phyloP scores from a whole-genome alignment of 2,329 filamentous ascomycete genomes.

The Penicillium sp. region DNA sequence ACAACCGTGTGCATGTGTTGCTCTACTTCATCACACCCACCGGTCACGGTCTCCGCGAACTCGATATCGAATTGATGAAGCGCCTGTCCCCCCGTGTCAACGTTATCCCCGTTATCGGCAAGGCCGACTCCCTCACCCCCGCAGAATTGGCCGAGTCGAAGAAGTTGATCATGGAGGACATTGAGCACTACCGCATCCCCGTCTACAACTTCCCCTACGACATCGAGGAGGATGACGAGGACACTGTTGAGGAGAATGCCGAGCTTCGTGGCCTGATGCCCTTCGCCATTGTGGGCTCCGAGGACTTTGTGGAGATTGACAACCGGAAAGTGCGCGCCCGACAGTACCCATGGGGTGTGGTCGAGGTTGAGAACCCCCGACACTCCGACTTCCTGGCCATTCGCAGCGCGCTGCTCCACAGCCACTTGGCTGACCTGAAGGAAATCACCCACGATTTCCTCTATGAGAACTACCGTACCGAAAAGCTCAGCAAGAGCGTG shows the following conservation, averaged over 20 bases:
- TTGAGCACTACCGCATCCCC: constrained; percentile 98
- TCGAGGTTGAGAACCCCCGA: constrained; percentile 98
- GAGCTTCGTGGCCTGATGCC: constrained; percentile 97
- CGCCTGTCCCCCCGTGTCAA: constrained; percentile 97
- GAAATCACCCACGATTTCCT: constrained; percentile 99
- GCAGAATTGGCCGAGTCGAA: constrained; percentile 97
- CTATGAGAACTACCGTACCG: constrained; percentile 99
- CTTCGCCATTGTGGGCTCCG: constrained; percentile 96
- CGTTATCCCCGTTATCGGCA: constrained; percentile 97
- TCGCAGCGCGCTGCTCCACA: constrained; percentile 93
- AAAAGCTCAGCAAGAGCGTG: constrained; percentile 99
- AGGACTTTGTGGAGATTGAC: constrained; percentile 91
- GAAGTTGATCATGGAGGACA: constrained; percentile 99
- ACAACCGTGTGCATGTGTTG: constrained; percentile 97
- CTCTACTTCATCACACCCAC: constrained; percentile 99
- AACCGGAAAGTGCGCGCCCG: constrained; percentile 89
- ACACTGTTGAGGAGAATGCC: constrained; percentile 98
- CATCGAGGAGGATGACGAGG: constrained; percentile 98
- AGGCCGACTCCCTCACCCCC: constrained; percentile 95
- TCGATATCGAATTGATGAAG: constrained; percentile 99
- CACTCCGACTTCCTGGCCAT: constrained; percentile 99
- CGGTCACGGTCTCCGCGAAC: constrained; percentile 94
- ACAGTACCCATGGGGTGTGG: constrained; percentile 98
- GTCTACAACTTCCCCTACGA: constrained; percentile 99
- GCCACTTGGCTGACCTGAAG: constrained; percentile 96